Base-by-base conservation (phyloP, 2,329 filamentous ascomycete genomes). In the Helotiales sp. region DNA sequence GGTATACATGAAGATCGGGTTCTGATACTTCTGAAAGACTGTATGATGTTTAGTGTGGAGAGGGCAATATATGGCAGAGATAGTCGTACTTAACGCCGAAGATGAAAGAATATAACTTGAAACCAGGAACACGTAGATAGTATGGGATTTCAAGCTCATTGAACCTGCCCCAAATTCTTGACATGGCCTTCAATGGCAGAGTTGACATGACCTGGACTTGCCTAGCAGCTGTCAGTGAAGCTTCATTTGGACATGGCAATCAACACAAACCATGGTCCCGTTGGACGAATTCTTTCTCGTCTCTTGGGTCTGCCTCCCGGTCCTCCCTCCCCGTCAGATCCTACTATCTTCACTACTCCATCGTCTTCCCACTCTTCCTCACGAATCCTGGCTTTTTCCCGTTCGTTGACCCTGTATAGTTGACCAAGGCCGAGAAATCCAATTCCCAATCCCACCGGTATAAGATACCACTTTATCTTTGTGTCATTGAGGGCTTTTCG, bases 11-110 rank as follows among this genome's bases (percentile, higher is more conserved):
- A 22, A 99, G 87, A 75, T 99, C 96, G 20, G 90, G 88, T 77
- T 99, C 94, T 34, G 89, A 87, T 20, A 97, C 89, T 81, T 99
- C 96, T 67, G 90, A 87, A 66, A 99, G 86, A 78, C 90, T 91
- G 45, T 5, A 32, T 26, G 22, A 28, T 28, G 26, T 47, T 77
- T 68, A 77, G 73, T 65, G 11, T 28, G 45, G 10, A 28, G 43
- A 50, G 37, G 0, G 26, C 43, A 43, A 30, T 28, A 47, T 28
- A 45, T 58, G 43, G n/a, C 17, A 34, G 40, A 43, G 24, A 2
- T 30, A 26, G n/a, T 47, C 79, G 70, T 75, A 87, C 80, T 91
- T 91, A 76, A 91, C 90, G 20, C 89, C 90, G 74, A 93, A 93
- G 57, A 91, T 84, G 80, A 83, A 92, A 10, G 89, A 88, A 79